Conservation (phyloP, 2,329 filamentous ascomycete genomes). For the Pestalotiopsis sp. region DNA sequence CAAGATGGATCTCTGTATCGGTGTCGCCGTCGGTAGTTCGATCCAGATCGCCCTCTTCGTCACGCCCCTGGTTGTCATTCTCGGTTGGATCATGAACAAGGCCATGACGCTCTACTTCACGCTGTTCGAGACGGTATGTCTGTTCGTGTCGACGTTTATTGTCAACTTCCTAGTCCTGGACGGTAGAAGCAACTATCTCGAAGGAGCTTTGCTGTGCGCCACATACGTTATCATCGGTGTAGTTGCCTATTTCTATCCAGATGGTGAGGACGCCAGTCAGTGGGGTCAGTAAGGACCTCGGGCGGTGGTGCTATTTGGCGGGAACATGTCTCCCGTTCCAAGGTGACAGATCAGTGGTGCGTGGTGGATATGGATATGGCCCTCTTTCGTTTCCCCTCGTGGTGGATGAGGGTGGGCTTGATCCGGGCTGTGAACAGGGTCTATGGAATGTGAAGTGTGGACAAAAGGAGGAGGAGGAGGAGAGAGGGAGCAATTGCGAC, state of each 20-base stretch:
- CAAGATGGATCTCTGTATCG: slow-evolving; percentile 76
- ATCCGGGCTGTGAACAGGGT: neutral
- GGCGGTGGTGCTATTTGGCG: neutral
- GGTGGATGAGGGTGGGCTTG: neutral
- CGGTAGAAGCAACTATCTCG: slow-evolving; percentile 83
- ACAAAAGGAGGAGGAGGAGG: neutral
- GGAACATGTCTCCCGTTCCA: neutral
- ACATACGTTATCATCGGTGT: slow-evolving; percentile 71
- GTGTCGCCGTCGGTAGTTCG: slow-evolving; percentile 70
- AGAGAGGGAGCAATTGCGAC: neutral
- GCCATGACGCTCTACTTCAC: slow-evolving; percentile 85
- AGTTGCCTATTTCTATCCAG: slow-evolving; percentile 69
- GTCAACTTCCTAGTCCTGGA: slow-evolving; percentile 88
- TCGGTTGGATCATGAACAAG: slow-evolving; percentile 70
- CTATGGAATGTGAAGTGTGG: neutral
- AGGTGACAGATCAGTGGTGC: neutral
- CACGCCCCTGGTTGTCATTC: slow-evolving; percentile 69
- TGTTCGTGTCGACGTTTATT: slow-evolving; percentile 83
- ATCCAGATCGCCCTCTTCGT: slow-evolving; percentile 76
- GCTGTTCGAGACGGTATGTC: slow-evolving; percentile 83
- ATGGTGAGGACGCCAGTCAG: slow-evolving; percentile 46
- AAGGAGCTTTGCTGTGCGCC: slow-evolving; percentile 71
- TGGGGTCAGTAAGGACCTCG: slow-evolving; percentile 25
- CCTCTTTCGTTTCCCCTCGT: neutral
- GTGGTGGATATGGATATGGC: neutral